Evolutionary conservation across 768 basidiomycete genomes (phyloP), one percentile per base, ranked within the genome.

Genomic region (Phanerochaete sordida): DNA sequence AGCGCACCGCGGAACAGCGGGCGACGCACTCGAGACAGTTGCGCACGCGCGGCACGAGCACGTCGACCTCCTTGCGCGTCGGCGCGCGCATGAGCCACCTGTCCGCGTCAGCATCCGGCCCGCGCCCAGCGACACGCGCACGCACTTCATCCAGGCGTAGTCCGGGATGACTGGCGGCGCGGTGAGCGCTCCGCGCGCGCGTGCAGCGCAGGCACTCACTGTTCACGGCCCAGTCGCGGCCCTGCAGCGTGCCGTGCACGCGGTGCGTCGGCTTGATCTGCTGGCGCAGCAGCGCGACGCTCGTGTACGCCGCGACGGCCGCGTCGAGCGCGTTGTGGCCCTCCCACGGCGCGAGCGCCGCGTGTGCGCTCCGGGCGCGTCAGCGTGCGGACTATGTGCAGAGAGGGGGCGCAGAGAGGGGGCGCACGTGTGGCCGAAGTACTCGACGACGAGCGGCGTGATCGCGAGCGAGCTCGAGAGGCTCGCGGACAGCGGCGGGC

Each of bases 301-400:
- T 89, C 53, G 83, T 88, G 68, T 95, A 94, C 7, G 89, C 88
- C 3, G 92, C 77, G 3, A 93, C 88, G 19, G 91, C 92, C 1
- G 94, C 93, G 68, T 95, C 93, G 15, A 93, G 73, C 1, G 93
- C 87, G 64, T 94, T 93, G 61, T 77, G 79, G 1, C 91, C 92
- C 70, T 93, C 88, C 91, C 92, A 93, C 24, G 91, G 93, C 23
- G 86, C 88, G 26, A 88, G 75, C 1, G 84, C 85, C 5, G 90
- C 90, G 68, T 91, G 91, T 3, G 91, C 90, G 13, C 89, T 91
- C 59, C 31, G 28, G 15, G 9, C 13, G 35, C 23, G 16, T 30
- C 26, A n/a, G 23, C 26, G 4, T 4, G 16, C 35, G 33, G 31
- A 5, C 11, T 3, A 39, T 33, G 47, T 12, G 12, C 26, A 19